Evolutionary conservation across 441 rosid genomes (phyloP), one percentile per base, ranked within the genome.

Genomic region (Mallotus japonicus): DNA sequence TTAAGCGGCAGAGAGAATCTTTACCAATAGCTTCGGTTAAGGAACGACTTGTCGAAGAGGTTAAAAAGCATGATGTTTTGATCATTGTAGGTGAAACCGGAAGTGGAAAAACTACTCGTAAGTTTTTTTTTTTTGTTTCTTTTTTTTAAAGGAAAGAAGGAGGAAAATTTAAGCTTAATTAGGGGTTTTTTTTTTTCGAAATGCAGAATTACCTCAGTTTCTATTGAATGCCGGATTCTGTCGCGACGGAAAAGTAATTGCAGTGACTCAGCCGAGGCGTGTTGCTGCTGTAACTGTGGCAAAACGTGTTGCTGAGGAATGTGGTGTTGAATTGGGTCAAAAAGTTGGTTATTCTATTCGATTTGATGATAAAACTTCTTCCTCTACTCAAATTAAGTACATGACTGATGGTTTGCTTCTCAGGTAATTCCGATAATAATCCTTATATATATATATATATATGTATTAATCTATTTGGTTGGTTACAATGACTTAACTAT

Each of bases 41-140:
- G 89, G 83, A 73, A 70, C 84, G 92, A 24, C 86, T 95, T 12
- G 59, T 90, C 22, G 89, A 91, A 49, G 99, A 88, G 87, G 88
- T 92, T 60, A 77, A 74, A 28, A 79, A 76, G 3, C 82, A 91
- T 69, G 87, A 89, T 74, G 78, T 78, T 69, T 66, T 95, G 73
- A 91, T 92, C 24, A 81, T 95, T 22, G 97, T 95, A 67, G 99
- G 98, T 19, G 99, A 92, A 84, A 95, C 98, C 40, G 99, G 98
- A 24, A 92, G 99, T 49, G 99, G 99, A 37, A 95, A 95, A 82
- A 91, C 98, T 14, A 95, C 98, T 46, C 99, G 99, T 95, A 79
- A 81, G 93, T 81, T 51, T 8, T 65, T 20, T 16, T 16, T 5
- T 28, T 5, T 56, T 1, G 1, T 2, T 49, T 47, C 59, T 15